phyloP scores from a whole-genome alignment of 2,329 filamentous ascomycete genomes.

The Annulohypoxylon truncatum region DNA sequence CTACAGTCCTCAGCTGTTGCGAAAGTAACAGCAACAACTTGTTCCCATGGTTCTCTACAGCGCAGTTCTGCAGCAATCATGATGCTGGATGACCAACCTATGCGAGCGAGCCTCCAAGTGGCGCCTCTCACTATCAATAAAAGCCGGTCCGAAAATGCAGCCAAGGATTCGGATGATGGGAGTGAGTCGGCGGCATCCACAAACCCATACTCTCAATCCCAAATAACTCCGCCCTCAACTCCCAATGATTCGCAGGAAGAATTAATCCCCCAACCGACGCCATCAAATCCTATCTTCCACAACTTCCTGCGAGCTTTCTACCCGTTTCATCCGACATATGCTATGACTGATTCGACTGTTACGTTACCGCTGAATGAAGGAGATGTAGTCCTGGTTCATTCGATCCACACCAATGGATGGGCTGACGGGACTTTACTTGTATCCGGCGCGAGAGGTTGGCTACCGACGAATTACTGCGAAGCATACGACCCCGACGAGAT shows the following conservation, averaged over 20 bases:
- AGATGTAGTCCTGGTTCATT: constrained; percentile 93
- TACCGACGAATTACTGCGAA: constrained; percentile 98
- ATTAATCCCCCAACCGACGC: constrained; percentile 56
- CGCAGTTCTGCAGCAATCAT: constrained; percentile 54
- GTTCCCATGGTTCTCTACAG: constrained; percentile 54
- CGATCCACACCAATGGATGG: constrained; percentile 98
- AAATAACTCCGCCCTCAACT: constrained; percentile 82
- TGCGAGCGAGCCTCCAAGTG: constrained; percentile 70
- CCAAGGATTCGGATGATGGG: constrained; percentile 45
- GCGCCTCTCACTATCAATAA: constrained; percentile 69
- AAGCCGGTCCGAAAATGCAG: constrained; percentile 48
- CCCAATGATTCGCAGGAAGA: constrained; percentile 76
- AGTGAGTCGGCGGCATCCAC: constrained; percentile 47
- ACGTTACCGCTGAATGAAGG: constrained; percentile 90
- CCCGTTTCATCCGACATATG: constrained; percentile 84
- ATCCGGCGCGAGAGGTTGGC: constrained; percentile 89
- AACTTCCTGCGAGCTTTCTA: constrained; percentile 96
- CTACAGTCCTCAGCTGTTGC: constrained; percentile 36
- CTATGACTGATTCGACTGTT: constrained; percentile 84
- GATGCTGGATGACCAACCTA: constrained; percentile 60
- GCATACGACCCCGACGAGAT: constrained; percentile 91
- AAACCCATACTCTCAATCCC: constrained; percentile 62
- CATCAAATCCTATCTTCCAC: constrained; percentile 78
- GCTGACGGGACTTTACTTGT: constrained; percentile 92
- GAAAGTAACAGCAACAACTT: constrained; percentile 40